A percentile compares a stretch with the other conserved stretches of the same genome.
These are phyloP conservation scores for Mycena belliarum DNA, from an alignment of 768 basidiomycete species.

Conservation along the genomic window DNA sequence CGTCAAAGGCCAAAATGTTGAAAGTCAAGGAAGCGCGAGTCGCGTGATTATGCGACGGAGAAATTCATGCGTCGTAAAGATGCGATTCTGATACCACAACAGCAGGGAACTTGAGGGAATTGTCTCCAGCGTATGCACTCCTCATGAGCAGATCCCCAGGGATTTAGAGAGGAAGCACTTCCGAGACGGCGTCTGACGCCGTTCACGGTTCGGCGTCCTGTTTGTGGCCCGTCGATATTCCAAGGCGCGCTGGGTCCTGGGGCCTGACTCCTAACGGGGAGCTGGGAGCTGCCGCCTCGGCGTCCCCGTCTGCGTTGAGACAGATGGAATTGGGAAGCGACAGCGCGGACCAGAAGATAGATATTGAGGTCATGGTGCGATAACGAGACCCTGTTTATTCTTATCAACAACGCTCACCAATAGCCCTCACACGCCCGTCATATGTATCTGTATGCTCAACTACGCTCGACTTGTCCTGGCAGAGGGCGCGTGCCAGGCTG, in stretches of 20 bases:
- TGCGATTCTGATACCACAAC: conserved; percentile 13
- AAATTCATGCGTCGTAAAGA: conserved; percentile 5
- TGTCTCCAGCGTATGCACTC: too few relatives aligned
- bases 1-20: too few relatives aligned
- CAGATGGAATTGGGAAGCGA: not conserved
- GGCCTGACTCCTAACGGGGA: not conserved
- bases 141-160: not conserved
- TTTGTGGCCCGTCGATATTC: too few relatives aligned
- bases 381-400: not conserved
- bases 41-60: conserved; percentile 8
- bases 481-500: not conserved
- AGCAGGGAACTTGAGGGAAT: not conserved
- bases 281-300: too few relatives aligned
- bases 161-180: too few relatives aligned
- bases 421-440: not conserved
- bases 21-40: conserved; percentile 1
- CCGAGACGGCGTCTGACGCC: too few relatives aligned
- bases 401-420: not conserved
- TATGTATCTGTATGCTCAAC: too few relatives aligned
- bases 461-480: conserved; percentile 2
- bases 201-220: too few relatives aligned
- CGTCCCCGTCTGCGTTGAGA: not conserved
- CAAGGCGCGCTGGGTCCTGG: not conserved
- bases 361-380: not conserved
- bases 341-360: not conserved